These are phyloP conservation scores for Gnomoniopsis sp. DNA, from an alignment of 2,329 filamentous ascomycete species.

Conservation along the genomic window DNA sequence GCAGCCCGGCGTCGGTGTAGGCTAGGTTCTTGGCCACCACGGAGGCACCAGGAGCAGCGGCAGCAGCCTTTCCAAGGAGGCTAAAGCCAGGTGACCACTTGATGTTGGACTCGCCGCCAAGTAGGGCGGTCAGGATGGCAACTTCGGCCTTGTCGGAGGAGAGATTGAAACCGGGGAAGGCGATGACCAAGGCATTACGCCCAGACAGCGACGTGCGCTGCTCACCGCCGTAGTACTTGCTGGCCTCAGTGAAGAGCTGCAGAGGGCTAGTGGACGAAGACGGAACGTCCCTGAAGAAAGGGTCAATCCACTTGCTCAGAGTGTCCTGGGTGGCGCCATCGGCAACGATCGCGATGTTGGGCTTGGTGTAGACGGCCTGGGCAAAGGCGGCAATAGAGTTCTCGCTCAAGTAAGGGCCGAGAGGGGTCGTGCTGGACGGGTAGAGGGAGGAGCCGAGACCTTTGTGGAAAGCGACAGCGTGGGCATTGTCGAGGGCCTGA, in stretches of 20 bases:
- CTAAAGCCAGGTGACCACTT: conserved; percentile 97
- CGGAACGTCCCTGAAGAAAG: conserved; percentile 80
- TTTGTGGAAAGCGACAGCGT: conserved; percentile 85
- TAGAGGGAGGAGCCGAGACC: conserved; percentile 80
- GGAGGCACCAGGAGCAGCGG: conserved; percentile 61
- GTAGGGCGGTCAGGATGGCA: conserved; percentile 79
- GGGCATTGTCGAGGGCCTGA: conserved; percentile 81
- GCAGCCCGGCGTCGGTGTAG: conserved; percentile 92
- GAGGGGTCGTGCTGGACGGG: conserved; percentile 67
- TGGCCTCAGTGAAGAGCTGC: conserved; percentile 56
- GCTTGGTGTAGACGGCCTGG: conserved; percentile 76
- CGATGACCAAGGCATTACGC: conserved; percentile 78
- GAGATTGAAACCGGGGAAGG: conserved; percentile 85
- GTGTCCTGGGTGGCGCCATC: conserved; percentile 77
- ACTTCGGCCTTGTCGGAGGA: conserved; percentile 84
- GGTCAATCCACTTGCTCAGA: conserved; percentile 83
- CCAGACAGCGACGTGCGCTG: conserved; percentile 75
- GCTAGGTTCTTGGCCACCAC: conserved; percentile 73
- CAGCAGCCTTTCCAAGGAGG: conserved; percentile 75
- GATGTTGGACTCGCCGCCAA: conserved; percentile 86
- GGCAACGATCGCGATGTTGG: conserved; percentile 87
- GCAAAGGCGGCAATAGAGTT: conserved; percentile 73
- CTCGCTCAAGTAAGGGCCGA: conserved; percentile 77
- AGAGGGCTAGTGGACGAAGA: conserved; percentile 49
- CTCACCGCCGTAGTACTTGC: conserved; percentile 93